These are phyloP conservation scores for Neofusicoccum laricinum DNA, from an alignment of 2,329 filamentous ascomycete species.

Conservation along the genomic window DNA sequence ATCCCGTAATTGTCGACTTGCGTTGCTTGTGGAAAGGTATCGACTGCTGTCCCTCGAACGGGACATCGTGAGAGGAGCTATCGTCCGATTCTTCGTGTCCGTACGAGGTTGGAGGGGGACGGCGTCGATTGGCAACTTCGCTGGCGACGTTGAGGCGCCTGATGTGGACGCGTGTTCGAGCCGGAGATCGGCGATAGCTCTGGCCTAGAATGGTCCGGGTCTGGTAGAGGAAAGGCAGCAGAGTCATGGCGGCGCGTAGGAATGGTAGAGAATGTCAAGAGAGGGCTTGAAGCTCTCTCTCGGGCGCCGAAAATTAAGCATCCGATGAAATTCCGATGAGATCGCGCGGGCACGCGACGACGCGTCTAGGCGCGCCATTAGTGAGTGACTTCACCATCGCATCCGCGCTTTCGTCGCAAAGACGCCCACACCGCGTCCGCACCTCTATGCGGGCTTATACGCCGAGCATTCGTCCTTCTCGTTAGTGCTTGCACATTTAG, in stretches of 20 bases:
- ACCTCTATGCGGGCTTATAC: neutral
- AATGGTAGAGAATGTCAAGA: neutral
- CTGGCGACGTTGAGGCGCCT: slow-evolving; percentile 1
- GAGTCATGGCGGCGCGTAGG: slow-evolving; percentile 29
- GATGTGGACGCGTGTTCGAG: neutral
- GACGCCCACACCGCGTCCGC: neutral
- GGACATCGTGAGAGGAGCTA: neutral
- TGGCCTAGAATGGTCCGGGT: slow-evolving; percentile 58
- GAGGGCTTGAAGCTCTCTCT: neutral
- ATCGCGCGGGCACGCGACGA: slow-evolving; percentile 16
- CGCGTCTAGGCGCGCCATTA: neutral
- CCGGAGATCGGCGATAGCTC: neutral
- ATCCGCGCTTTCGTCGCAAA: neutral
- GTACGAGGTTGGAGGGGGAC: neutral
- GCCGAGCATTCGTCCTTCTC: neutral
- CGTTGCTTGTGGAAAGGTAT: slow-evolving; percentile 16
- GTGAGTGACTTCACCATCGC: slow-evolving; percentile 8
- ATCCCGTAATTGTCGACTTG: slow-evolving; percentile 34
- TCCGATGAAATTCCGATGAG: neutral
- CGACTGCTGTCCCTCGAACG: slow-evolving; percentile 39
- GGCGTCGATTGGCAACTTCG: slow-evolving; percentile 1
- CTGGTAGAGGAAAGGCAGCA: slow-evolving; percentile 69
- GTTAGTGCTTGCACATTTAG: neutral
- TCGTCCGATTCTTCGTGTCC: neutral
- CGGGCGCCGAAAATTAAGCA: neutral